Evolutionary conservation across 306 rosid species (phyloP), one percentile per base, ranked within the genome.

Genomic region (Cicer judaicum): DNA sequence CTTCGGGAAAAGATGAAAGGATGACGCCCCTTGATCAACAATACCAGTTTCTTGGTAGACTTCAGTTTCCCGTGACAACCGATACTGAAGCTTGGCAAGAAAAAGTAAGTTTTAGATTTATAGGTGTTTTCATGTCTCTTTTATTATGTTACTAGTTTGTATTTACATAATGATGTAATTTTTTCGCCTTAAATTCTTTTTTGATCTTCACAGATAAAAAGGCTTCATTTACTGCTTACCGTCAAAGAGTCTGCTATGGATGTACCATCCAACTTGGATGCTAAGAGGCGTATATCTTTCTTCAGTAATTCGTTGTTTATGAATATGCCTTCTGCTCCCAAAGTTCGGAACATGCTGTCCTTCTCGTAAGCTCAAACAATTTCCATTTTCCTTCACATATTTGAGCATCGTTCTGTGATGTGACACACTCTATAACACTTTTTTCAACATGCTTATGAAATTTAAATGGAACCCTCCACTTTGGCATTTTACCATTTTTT

Each of bases 241-340:
- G 96, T 88, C 74, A 94, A 72, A 87, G 98, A 94, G 84, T 94
- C 98, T 74, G 98, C 98, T 53, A 91, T 91, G 98, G 98, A 94
- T 70, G 97, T 94, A 50, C 98, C 98, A 1, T 84, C 97, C 38
- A 90, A 94, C 88, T 85, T 91, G 94, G 97, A 94, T 84, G 98
- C 98, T 69, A 87, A 88, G 78, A 83, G 97, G 84, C 96, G 98
- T 55, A 91, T 94, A 72, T 75, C 98, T 67, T 94, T 90, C 94
- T 94, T 94, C 83, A 87, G 95, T 74, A 94, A 94, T 78, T 94
- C 98, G 0, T 85, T 91, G 88, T 94, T 90, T 87, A 94, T 94
- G 98, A 93, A 90, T 40, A 94, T 94, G 98, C 98, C 98, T 52
- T 47, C 73, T 70, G 93, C 98, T 60, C 98, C 98, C 73, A 90